These are phyloP conservation scores for Lophium mytilinum DNA, from an alignment of 495 filamentous ascomycete genomes.

Conservation along the genomic window DNA sequence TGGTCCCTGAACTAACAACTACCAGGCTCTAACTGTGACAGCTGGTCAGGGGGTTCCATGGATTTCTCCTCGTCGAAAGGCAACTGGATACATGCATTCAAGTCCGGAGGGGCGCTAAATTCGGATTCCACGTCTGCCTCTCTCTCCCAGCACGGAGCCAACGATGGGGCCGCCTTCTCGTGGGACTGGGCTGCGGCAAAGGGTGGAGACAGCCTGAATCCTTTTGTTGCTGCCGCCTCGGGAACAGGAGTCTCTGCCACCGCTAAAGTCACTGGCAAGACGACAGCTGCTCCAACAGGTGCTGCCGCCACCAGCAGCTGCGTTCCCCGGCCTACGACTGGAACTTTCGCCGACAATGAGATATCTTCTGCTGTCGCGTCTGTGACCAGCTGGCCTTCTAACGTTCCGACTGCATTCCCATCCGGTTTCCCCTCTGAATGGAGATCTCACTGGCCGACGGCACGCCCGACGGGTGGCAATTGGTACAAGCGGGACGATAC, in stretches of 20 bases:
- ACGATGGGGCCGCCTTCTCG: conserved; percentile 39
- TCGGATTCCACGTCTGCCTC: conserved; percentile 40
- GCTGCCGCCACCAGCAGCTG: conserved; percentile 10
- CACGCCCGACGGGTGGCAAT: neutral
- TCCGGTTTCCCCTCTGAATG: neutral
- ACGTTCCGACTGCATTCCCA: neutral
- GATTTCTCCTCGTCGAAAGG: conserved; percentile 38
- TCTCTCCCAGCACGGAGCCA: conserved; percentile 51
- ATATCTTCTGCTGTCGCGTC: neutral
- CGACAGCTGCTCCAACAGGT: neutral
- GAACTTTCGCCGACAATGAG: neutral
- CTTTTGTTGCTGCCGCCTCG: conserved; percentile 40
- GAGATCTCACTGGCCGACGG: conserved; percentile 1
- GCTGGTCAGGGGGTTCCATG: conserved; percentile 46
- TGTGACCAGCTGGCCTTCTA: neutral
- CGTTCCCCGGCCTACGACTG: conserved; percentile 19
- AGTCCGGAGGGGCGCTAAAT: conserved; percentile 48
- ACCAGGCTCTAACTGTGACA: conserved; percentile 47
- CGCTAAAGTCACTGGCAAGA: neutral
- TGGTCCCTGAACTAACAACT: neutral
- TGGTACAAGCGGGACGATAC: conserved; percentile 15
- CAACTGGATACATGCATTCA: conserved; percentile 61
- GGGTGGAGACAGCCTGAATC: conserved; percentile 50
- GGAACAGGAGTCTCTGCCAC: neutral
- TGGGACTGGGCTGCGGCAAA: conserved; percentile 51